Conservation (phyloP, 331 rosid genomes). For the Rosa hybrid region DNA sequence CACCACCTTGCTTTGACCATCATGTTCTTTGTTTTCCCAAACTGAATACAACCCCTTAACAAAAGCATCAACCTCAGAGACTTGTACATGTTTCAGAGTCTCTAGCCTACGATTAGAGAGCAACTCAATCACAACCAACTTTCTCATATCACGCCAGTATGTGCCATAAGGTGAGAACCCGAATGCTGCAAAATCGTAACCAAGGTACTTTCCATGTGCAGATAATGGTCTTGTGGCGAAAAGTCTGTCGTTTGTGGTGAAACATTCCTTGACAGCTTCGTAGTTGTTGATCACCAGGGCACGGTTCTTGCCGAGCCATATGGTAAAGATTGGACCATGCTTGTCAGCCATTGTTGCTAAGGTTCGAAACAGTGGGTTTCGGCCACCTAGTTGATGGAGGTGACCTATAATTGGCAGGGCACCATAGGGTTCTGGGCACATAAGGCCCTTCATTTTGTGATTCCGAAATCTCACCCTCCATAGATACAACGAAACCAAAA, state of each 20-base stretch:
- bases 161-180: slow-evolving; percentile 50
- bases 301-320: slow-evolving; percentile 43
- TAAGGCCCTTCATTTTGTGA: slow-evolving; percentile 15
- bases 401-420: slow-evolving; percentile 58
- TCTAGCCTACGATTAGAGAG: slow-evolving; percentile 53
- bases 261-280: slow-evolving; percentile 56
- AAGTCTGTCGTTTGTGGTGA: slow-evolving; percentile 47
- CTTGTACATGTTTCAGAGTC: slow-evolving; percentile 25
- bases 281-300: slow-evolving; percentile 45
- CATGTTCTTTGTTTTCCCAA: slow-evolving; percentile 4
- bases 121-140: slow-evolving; percentile 44
- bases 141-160: slow-evolving; percentile 42
- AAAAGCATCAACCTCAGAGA: slow-evolving; percentile 31
- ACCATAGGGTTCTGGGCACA: slow-evolving; percentile 37
- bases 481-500: slow-evolving; percentile 16
- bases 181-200: slow-evolving; percentile 48
- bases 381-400: slow-evolving; percentile 39
- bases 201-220: slow-evolving; percentile 43
- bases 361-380: slow-evolving; percentile 39
- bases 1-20: slow-evolving; percentile 24
- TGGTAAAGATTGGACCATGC: slow-evolving; percentile 53
- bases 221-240: slow-evolving; percentile 50
- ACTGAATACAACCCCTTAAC: slow-evolving; percentile 26
- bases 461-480: slow-evolving; percentile 25
- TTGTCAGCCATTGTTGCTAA: slow-evolving; percentile 54